Evolutionary conservation across 1,284 basidiomycete species (phyloP), one percentile per base, ranked within the genome.

Genomic region (Cutaneotrichosporon dermatis): DNA sequence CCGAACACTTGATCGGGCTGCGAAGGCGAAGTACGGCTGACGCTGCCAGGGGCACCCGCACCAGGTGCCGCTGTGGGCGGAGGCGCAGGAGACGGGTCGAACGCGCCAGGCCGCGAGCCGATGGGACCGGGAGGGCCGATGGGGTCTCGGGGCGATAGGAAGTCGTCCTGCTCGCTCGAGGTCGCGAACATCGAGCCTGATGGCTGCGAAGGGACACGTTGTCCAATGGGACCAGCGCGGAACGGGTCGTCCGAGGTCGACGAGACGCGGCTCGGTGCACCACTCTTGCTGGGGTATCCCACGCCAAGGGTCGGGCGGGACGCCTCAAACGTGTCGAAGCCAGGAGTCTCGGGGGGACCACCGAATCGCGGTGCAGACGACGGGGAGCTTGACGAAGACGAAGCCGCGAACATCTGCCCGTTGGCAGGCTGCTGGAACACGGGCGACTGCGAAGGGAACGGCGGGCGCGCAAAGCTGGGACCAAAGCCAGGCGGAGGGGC

Each of bases 241-340:
- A 73, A 73, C 4, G 66, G 57, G 41, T 76, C 74, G 16, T 75
- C 74, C 13, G 69, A 67, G 2, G 68, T 67, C 35, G 58, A 59
- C 9, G 41, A 40, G 51, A 41, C 54, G 46, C 59, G 59, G 8
- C 44, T 53, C 4, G 59, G 45, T 4, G 49, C 40, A 6, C 5
- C 53, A 33, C 36, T 60, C 43, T 54, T 67, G 69, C 36, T 60
- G 56, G 71, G 70, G 70, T 70, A 74, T 25, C 72, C 74, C 56
- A 76, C 65, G 4, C 73, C 73, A 36, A 73, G 66, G 1, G 73
- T 64, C 1, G 68, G 37, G 9, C 48, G 39, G 5, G 46, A 33
- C 33, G 51, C 2, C 39, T 60, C 62, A 43, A 58, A 63, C 50
- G 48, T 7, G 51, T 64, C 62, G 51, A 59, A 64, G 35, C 36